Evolutionary conservation across 75 land plant genomes (phyloP).

Genomic region (Sequoia sempervirens): DNA sequence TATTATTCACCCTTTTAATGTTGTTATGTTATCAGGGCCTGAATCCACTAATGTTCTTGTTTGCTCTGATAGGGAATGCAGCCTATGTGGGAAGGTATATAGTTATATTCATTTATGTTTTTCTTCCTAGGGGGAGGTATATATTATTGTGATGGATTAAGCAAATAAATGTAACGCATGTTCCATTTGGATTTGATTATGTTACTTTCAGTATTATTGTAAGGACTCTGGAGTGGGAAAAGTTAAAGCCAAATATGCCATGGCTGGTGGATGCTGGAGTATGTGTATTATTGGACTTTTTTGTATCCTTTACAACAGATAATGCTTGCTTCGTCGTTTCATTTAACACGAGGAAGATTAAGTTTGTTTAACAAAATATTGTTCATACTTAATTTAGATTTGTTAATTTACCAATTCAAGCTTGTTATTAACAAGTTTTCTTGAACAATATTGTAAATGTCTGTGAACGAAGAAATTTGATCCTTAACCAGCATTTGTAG

Average conservation of each 20-base stretch:
- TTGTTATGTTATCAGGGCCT: slow-evolving; percentile 46
- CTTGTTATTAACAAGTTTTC: no score
- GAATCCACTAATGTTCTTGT: slow-evolving; percentile 77
- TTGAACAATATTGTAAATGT: no score
- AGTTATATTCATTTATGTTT: background rate
- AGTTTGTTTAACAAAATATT: no score
- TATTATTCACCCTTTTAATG: background rate
- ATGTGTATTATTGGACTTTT: slow-evolving; percentile 71
- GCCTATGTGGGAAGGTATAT: slow-evolving; percentile 77
- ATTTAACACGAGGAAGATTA: no score
- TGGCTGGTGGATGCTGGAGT: slow-evolving; percentile 89
- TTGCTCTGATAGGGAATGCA: slow-evolving; percentile 66
- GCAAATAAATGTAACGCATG: background rate
- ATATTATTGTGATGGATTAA: background rate
- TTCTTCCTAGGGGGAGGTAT: background rate
- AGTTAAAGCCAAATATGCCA: slow-evolving; percentile 66
- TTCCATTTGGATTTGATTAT: background rate
- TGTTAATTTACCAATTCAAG: no score
- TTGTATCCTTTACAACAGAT: slow-evolving; percentile 52
- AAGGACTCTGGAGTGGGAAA: slow-evolving; percentile 54
- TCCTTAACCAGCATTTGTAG: background rate
- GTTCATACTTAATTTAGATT: no score
- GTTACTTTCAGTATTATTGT: slow-evolving; percentile 66
- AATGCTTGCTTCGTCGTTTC: no score
- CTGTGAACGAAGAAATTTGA: background rate